Percentiles rank a stretch among this genome's conserved stretches.
These are phyloP conservation scores for Stellera chamaejasme DNA, from an alignment of 345 rosid species.

Conservation along the genomic window DNA sequence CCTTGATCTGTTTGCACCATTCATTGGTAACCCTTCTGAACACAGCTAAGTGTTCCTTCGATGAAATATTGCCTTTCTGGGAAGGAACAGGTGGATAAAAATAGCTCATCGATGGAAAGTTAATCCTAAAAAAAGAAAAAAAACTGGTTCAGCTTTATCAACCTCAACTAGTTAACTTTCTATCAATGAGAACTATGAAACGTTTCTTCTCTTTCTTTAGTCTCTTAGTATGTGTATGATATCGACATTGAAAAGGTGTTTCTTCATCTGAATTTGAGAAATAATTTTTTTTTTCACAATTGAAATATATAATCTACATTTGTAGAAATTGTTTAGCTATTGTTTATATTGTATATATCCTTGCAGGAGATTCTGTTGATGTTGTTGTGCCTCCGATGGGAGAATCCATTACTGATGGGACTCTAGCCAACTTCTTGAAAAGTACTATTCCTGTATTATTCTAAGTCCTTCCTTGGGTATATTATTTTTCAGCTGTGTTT, in stretches of 20 bases:
- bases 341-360: conserved; percentile 8
- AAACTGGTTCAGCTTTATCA: no score
- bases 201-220: background rate
- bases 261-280: background rate
- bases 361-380: conserved; percentile 57
- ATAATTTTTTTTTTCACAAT: conserved; percentile 6
- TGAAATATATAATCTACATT: background rate
- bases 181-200: no score
- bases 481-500: background rate
- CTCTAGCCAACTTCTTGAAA: conserved; percentile 63
- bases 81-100: no score
- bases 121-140: no score
- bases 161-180: no score
- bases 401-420: conserved; percentile 88
- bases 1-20: no score
- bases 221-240: background rate
- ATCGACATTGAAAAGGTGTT: background rate
- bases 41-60: no score
- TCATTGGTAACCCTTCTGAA: no score
- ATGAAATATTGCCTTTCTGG: no score
- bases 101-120: no score
- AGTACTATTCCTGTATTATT: conserved; percentile 27
- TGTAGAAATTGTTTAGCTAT: background rate
- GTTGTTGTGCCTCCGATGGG: conserved; percentile 89
- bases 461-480: background rate